These are phyloP conservation scores for Umbellularia californica DNA, from an alignment of 164 flowering plant species.

Conservation along the genomic window DNA sequence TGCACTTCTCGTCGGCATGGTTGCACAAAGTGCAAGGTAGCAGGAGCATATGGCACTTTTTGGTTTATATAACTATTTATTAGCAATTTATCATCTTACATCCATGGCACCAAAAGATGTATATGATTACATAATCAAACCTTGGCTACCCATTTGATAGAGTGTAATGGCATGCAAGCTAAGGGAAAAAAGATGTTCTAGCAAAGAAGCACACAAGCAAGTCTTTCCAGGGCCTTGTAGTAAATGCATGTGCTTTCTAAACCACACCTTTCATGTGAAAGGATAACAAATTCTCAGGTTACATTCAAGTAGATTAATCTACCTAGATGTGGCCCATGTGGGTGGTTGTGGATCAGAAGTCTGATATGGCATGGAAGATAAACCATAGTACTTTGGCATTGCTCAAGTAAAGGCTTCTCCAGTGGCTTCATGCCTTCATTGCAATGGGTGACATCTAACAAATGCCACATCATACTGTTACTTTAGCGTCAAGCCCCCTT, in stretches of 20 bases:
- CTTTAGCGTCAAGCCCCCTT: too few relatives aligned
- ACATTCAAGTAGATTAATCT: too few relatives aligned
- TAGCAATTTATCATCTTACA: neutral
- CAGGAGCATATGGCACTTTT: neutral
- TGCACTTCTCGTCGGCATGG: slow-evolving; percentile 84
- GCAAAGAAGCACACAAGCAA: neutral
- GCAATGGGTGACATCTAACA: too few relatives aligned
- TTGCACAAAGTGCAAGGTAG: slow-evolving; percentile 98
- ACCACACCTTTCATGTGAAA: neutral
- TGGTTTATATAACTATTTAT: neutral
- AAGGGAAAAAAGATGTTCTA: too few relatives aligned
- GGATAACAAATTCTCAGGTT: neutral
- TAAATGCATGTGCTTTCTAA: neutral
- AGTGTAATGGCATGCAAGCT: neutral
- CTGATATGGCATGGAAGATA: neutral
- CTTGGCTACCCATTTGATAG: neutral
- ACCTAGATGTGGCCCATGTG: neutral
- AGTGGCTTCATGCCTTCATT: too few relatives aligned
- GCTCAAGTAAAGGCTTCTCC: too few relatives aligned
- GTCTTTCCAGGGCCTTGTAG: neutral
- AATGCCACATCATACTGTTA: too few relatives aligned
- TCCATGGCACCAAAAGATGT: neutral
- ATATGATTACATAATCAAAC: neutral
- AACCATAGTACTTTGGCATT: neutral
- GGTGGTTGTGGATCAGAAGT: neutral